Evolutionary conservation across 306 rosid genomes (phyloP).

Genomic region (Dalbergia cochinchinensis): DNA sequence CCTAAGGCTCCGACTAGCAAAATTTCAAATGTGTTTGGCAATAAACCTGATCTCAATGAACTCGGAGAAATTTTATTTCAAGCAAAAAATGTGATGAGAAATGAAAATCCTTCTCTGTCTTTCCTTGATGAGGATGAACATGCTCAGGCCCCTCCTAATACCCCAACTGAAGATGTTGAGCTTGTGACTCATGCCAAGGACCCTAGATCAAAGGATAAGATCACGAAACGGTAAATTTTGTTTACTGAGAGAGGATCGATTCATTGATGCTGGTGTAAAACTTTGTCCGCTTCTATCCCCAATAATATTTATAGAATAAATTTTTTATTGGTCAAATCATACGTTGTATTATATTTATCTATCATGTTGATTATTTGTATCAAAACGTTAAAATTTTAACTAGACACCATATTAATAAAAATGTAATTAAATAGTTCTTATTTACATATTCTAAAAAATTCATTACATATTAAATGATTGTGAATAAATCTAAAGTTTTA

Average conservation of each 20-base stretch:
- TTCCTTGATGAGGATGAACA: neutral
- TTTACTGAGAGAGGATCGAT: neutral
- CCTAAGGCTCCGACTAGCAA: conserved; percentile 5
- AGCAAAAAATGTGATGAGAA: conserved; percentile 28
- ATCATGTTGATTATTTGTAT: neutral
- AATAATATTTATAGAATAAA: too few relatives aligned
- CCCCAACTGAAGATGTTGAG: neutral
- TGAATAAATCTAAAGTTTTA: neutral
- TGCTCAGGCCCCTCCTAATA: neutral
- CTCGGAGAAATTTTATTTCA: conserved; percentile 14
- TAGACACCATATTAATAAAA: too few relatives aligned
- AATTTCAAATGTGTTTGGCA: neutral
- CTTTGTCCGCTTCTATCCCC: neutral
- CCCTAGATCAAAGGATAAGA: neutral
- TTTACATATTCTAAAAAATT: too few relatives aligned
- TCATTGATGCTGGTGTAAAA: neutral
- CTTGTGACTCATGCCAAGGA: neutral
- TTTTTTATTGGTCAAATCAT: neutral
- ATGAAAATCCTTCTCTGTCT: conserved; percentile 24
- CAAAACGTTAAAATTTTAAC: too few relatives aligned
- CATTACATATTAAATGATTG: too few relatives aligned
- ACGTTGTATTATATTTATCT: neutral
- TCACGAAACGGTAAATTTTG: conserved; percentile 26
- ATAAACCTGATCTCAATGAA: neutral
- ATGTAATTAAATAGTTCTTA: too few relatives aligned